These are phyloP conservation scores for Phytophthora pini DNA, from an alignment of 352 stramenopile species.

Conservation along the genomic window DNA sequence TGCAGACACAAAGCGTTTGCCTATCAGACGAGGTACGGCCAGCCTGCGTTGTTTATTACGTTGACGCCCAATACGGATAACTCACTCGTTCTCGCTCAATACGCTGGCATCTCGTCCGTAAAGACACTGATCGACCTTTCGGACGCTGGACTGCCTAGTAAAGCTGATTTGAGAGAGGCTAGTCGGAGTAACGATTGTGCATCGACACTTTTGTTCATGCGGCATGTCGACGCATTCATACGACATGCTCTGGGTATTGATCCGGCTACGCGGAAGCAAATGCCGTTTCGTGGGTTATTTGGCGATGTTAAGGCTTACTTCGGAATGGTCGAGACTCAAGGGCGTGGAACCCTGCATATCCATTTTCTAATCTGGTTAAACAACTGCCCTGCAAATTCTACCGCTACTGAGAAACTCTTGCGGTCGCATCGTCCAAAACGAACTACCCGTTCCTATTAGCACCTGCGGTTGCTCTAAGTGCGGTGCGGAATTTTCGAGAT, in stretches of 20 bases:
- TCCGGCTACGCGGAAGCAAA: background rate
- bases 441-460: background rate
- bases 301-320: slow-evolving; percentile 8
- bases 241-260: slow-evolving; percentile 6
- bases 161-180: slow-evolving; percentile 7
- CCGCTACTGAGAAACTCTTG: background rate
- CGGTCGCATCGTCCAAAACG: background rate
- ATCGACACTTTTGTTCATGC: slow-evolving; percentile 11
- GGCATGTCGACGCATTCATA: slow-evolving; percentile 14
- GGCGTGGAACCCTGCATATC: slow-evolving; percentile 10
- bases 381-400: background rate
- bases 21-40: slow-evolving; percentile 4
- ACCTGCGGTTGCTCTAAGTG: background rate
- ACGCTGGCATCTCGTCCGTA: slow-evolving; percentile 6
- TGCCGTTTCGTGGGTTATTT: slow-evolving; percentile 2
- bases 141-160: slow-evolving; percentile 5
- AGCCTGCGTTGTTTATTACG: slow-evolving; percentile 5
- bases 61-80: slow-evolving; percentile 7
- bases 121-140: slow-evolving; percentile 3
- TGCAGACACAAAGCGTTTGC: slow-evolving; percentile 12
- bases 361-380: slow-evolving; percentile 19
- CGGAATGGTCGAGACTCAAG: slow-evolving; percentile 16
- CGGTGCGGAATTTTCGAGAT: background rate
- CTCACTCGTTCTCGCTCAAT: slow-evolving; percentile 9
- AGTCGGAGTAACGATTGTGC: slow-evolving; percentile 9